Base-by-base conservation (phyloP, 192 early-diverging fungal genomes). In the Obelidium mucronatum region DNA sequence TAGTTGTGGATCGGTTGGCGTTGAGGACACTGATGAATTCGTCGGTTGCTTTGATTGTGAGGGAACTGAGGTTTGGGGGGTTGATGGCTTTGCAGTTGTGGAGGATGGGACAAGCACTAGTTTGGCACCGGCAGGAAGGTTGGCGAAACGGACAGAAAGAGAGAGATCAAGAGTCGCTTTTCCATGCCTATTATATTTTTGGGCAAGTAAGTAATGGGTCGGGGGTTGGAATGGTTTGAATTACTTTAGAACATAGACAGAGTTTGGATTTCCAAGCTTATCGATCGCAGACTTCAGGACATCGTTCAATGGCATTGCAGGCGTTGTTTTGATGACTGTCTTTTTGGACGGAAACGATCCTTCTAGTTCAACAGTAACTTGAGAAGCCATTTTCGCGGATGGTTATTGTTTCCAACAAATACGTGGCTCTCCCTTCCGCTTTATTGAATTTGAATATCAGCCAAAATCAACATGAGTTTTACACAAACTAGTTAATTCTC, bases 101-200 rank as follows among this genome's bases (percentile, higher is more conserved):
- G 59, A 30, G 24, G 70, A 60, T 35, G 65, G 55, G 60, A 81
- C 76, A 22, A 96, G 82, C 39, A 82, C 83, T 5, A 96, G 86
- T 68, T 90, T 94, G 55, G 93, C 94, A 17, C 92, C 92, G 2
- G 90, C 81, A 2, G 93, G 90, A 37, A 96, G 80, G 75, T 94
- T 94, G 36, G 93, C 92, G 81, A 94, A 92, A 39, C 94, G 90
- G 22, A 95, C 84, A 1, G 91, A 85, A 11, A 93, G 82, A 4
- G 93, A 87, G 26, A 92, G 84, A 80, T 94, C 91, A 35, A 96
- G 83, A 22, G 78, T 73, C 51, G 85, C 89, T 71, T 86, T 87
- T 44, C 91, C 89, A 40, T 79, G 63, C 35, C 79, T 82, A 40
- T 44, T 37, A 36, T 59, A 48, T 48, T 48, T 51, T 15, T 22